Base-by-base conservation (phyloP, 2,329 filamentous ascomycete species). In the Cercospora sojina region DNA sequence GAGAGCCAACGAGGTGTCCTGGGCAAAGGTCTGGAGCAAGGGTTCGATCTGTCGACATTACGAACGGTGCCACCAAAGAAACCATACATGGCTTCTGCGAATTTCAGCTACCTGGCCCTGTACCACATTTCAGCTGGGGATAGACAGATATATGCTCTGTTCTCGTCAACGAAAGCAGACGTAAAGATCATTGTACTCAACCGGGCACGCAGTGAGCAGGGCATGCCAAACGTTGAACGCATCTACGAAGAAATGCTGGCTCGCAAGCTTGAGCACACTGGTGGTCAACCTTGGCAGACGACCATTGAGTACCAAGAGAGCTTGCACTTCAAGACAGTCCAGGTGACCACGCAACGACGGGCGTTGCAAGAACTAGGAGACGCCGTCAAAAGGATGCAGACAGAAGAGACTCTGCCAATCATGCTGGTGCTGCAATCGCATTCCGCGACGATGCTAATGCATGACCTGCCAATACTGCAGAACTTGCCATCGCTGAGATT, bases 41-140 rank as follows among this genome's bases (percentile, higher is more conserved):
- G 95, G 0, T 99, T 99, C 73, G 93, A 97, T 71, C 84, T 99
- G 3, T 86, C 86, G 10, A 86, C 91, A 6, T 81, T 99, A 53
- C 88, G 89, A 71, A 87, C 88, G 58, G 83, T 88, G 18, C 86
- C 89, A 0, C 79, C 85, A 0, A 90, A 92, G 74, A 83, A 85
- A 56, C 85, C 90, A 0, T 99, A 99, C 74, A 87, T 99, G 2
- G 86, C 90, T 18, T 85, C 89, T 2, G 87, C 89, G 0, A 84
- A 87, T 0, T 70, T 71, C 61, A 89, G 89, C 20, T 99, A 96
- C 76, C 84, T 98, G 62, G 97, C 95, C 75, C 83, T 99, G 29
- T 97, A 97, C 65, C 95, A 99, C 79, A 90, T 99, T 74, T 89
- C 90, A 53, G 89, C 93, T 12, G 93, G 93, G 3, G 94, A 99